Evolutionary conservation across 257 asterid genomes (phyloP).

Genomic region (Rubia yunnanensis): DNA sequence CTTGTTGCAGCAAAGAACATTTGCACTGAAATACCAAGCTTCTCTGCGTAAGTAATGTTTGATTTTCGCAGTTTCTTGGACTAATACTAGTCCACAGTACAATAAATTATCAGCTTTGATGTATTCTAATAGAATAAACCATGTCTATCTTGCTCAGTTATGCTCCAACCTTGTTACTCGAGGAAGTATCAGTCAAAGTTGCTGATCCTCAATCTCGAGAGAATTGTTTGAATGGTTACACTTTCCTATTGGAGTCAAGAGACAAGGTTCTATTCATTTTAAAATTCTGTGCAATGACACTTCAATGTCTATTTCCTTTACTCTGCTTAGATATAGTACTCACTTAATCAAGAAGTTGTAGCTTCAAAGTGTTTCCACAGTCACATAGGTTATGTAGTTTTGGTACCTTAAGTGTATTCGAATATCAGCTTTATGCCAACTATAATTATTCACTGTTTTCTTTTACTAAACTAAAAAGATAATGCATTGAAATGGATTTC

Average conservation of each 20-base stretch:
- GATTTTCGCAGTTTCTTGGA: conserved; percentile 9
- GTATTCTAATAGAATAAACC: conserved; percentile 11
- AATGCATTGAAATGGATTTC: background rate
- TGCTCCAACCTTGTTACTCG: conserved; percentile 55
- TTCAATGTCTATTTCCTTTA: conserved; percentile 1
- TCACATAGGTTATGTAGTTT: background rate
- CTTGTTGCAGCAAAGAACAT: conserved; percentile 57
- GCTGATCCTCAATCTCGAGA: conserved; percentile 70
- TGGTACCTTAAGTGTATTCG: background rate
- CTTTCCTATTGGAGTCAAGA: conserved; percentile 56
- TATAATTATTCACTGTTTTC: background rate
- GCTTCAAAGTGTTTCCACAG: background rate
- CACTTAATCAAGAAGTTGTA: background rate
- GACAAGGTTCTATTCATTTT: conserved; percentile 38
- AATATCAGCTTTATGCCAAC: background rate
- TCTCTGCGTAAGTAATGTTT: conserved; percentile 43
- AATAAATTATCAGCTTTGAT: conserved; percentile 7
- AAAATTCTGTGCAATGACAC: conserved; percentile 8
- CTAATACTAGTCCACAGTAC: conserved; percentile 8
- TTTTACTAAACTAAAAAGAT: background rate
- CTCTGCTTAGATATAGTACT: background rate
- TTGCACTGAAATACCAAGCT: conserved; percentile 72
- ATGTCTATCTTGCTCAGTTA: conserved; percentile 37
- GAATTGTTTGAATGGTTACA: conserved; percentile 61
- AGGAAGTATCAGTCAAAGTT: conserved; percentile 52